phyloP scores from a whole-genome alignment of 2,329 filamentous ascomycete species.

The Cryphonectria naterciae region DNA sequence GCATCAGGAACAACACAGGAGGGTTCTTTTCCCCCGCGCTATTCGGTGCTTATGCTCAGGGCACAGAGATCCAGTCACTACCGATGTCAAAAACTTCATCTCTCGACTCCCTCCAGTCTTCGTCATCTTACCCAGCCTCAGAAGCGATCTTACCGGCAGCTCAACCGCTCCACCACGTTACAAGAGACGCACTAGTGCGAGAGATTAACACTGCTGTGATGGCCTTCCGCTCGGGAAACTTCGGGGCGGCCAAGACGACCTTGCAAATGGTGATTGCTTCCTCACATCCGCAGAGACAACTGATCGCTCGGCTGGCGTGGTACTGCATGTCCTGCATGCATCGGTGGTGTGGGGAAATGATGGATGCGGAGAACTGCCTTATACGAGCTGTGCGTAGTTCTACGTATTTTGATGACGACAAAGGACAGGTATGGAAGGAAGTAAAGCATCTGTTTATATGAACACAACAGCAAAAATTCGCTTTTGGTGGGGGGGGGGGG shows the following conservation, averaged over 20 bases:
- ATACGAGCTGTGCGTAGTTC: slow-evolving; percentile 23
- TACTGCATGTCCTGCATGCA: slow-evolving; percentile 25
- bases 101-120: neutral
- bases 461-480: neutral
- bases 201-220: slow-evolving; percentile 16
- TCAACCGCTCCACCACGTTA: neutral
- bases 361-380: slow-evolving; percentile 20
- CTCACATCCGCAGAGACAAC: slow-evolving; percentile 12
- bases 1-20: neutral
- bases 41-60: neutral
- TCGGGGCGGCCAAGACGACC: slow-evolving; percentile 1
- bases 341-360: slow-evolving; percentile 2
- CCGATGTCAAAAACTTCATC: neutral
- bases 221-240: slow-evolving; percentile 15
- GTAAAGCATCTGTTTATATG: slow-evolving; percentile 23
- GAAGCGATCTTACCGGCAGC: neutral
- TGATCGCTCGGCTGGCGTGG: slow-evolving; percentile 26
- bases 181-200: neutral
- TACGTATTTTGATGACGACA: slow-evolving; percentile 15
- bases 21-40: neutral
- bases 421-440: slow-evolving; percentile 21
- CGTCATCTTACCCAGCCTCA: neutral
- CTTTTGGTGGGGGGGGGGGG: too few species aligned
- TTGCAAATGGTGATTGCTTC: slow-evolving; percentile 15
- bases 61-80: neutral